phyloP scores from a whole-genome alignment of 768 basidiomycete genomes.

The Mrakia gelida region DNA sequence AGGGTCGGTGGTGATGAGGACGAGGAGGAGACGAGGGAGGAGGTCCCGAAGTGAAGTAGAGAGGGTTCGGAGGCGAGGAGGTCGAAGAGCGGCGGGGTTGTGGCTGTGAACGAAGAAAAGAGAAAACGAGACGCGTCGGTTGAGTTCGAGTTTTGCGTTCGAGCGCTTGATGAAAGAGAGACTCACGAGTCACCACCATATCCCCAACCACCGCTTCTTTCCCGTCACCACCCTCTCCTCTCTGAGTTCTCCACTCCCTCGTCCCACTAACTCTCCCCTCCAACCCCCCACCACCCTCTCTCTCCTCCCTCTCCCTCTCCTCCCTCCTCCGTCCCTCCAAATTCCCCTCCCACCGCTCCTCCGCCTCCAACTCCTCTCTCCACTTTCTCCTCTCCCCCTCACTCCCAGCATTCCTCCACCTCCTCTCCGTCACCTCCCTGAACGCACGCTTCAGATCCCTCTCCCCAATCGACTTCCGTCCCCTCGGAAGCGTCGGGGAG shows the following conservation, averaged over 20 bases:
- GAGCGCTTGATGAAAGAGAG: background rate
- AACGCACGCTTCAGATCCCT: conserved; percentile 8
- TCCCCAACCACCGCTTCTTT: background rate
- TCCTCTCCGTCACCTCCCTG: background rate
- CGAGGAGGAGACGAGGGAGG: background rate
- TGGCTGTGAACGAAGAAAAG: background rate
- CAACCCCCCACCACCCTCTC: conserved; percentile 15
- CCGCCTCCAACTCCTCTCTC: conserved; percentile 1
- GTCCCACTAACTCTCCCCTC: conserved; percentile 25
- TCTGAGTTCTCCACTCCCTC: background rate
- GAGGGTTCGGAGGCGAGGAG: background rate
- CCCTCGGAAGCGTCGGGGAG: background rate
- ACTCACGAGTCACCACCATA: background rate
- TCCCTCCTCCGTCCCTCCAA: background rate
- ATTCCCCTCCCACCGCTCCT: conserved; percentile 12
- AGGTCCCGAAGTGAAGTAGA: background rate
- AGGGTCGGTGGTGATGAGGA: background rate
- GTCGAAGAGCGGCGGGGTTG: background rate
- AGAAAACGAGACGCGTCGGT: background rate
- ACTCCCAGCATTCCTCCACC: background rate
- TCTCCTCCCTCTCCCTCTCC: conserved; percentile 7
- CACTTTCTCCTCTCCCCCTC: background rate
- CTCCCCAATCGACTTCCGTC: conserved; percentile 4
- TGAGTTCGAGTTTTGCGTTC: too few relatives aligned
- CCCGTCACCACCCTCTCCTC: conserved; percentile 1